Evolutionary conservation across 2,329 filamentous ascomycete species (phyloP).

Genomic region (Incumbomyces lentus): DNA sequence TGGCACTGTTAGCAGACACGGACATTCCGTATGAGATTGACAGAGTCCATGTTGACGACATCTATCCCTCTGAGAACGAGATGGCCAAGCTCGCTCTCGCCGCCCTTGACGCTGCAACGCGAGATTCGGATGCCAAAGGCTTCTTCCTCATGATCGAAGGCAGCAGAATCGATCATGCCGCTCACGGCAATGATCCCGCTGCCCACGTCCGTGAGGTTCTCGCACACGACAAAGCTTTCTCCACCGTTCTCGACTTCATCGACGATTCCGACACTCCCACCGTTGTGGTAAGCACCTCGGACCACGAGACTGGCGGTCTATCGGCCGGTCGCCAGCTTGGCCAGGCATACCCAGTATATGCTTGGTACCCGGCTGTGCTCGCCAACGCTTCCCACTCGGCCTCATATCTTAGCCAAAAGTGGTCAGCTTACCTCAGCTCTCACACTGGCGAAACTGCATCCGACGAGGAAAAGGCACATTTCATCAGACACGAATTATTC

Average conservation of each 20-base stretch:
- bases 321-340: constrained; percentile 64
- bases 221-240: constrained; percentile 85
- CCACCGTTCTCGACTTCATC: constrained; percentile 74
- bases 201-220: constrained; percentile 84
- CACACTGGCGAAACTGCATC: constrained; percentile 10
- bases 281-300: constrained; percentile 78
- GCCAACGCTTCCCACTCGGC: constrained; percentile 67
- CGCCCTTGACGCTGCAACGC: constrained; percentile 69
- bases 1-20: constrained; percentile 71
- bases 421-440: constrained; percentile 48
- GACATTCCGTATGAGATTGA: constrained; percentile 95
- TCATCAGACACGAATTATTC: constrained; percentile 57
- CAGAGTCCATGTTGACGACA: constrained; percentile 62
- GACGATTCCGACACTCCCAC: constrained; percentile 61
- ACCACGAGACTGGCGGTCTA: constrained; percentile 92
- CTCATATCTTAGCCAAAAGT: constrained; percentile 56
- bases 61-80: constrained; percentile 81
- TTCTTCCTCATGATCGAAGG: constrained; percentile 99
- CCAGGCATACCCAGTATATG: constrained; percentile 53
- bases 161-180: constrained; percentile 90
- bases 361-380: constrained; percentile 75
- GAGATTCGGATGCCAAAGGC: constrained; percentile 66
- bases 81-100: constrained; percentile 78
- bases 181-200: constrained; percentile 72
- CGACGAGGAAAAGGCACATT: constrained; percentile 31